These are phyloP conservation scores for Gaertneriomyces semiglobifer DNA, from an alignment of 192 early-diverging fungal species.

Conservation along the genomic window DNA sequence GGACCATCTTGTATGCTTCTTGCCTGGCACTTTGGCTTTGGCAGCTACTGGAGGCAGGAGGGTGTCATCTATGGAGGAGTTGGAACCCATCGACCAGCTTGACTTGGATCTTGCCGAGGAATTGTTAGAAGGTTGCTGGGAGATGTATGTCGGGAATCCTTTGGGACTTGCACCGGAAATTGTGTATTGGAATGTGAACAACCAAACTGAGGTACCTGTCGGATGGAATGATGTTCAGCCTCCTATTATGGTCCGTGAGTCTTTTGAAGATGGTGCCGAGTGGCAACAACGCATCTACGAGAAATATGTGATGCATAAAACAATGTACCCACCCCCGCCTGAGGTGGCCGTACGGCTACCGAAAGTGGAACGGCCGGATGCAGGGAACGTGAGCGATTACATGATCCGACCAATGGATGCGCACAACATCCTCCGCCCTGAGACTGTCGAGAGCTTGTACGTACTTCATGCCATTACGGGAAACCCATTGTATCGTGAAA, in stretches of 20 bases:
- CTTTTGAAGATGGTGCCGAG: too few species aligned
- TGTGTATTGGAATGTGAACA: conserved; percentile 64
- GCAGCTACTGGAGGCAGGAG: conserved; percentile 62
- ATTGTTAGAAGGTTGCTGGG: conserved; percentile 69
- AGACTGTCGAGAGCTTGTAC: conserved; percentile 88
- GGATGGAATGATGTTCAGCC: background rate
- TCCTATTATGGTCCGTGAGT: background rate
- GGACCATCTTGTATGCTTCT: conserved; percentile 94
- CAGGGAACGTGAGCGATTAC: conserved; percentile 53
- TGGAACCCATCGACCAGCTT: conserved; percentile 42
- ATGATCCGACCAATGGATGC: conserved; percentile 58
- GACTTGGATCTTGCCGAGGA: conserved; percentile 72
- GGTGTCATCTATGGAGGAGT: conserved; percentile 30
- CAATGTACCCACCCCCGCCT: background rate
- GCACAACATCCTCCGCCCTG: conserved; percentile 83
- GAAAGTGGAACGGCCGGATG: conserved; percentile 1
- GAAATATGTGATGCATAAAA: conserved; percentile 7
- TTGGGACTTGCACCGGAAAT: conserved; percentile 85
- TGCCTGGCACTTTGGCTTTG: conserved; percentile 78
- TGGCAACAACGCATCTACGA: background rate
- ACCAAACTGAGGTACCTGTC: conserved; percentile 5
- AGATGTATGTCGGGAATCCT: conserved; percentile 75
- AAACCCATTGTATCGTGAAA: conserved; percentile 72
- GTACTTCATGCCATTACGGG: conserved; percentile 82
- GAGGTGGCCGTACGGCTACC: too few species aligned